Percentiles rank a stretch among this genome's conserved stretches.
These are phyloP conservation scores for Spiromastix sp. DNA, from an alignment of 2,329 filamentous ascomycete species.

Conservation along the genomic window DNA sequence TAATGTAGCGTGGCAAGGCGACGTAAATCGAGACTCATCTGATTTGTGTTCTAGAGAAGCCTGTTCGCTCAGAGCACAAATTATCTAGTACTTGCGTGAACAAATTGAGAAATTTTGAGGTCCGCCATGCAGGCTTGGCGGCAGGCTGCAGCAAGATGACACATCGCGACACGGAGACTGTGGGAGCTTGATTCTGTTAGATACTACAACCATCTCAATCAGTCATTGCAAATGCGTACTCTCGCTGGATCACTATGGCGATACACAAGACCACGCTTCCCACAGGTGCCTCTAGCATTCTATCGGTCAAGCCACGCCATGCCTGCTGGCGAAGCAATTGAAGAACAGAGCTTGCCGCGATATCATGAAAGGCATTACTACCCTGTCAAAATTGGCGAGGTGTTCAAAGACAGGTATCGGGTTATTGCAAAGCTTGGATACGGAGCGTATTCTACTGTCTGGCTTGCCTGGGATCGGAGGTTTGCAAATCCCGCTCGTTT, in stretches of 20 bases:
- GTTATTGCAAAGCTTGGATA: constrained; percentile 13
- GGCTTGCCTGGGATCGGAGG: constrained; percentile 9
- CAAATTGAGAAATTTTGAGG: too few species aligned
- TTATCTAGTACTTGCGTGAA: too few species aligned
- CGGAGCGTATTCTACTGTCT: constrained; percentile 12
- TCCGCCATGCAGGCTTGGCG: too few species aligned
- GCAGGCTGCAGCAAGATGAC: too few species aligned
- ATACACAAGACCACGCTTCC: constrained; percentile 5
- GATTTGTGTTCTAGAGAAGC: too few species aligned
- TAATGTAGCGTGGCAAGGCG: too few species aligned
- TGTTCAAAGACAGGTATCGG: constrained; percentile 8
- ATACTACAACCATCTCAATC: too few species aligned
- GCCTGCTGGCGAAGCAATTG: constrained; percentile 6
- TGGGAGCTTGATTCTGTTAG: too few species aligned
- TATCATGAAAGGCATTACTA: constrained; percentile 11
- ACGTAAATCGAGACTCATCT: too few species aligned
- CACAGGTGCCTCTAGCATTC: constrained; percentile 5
- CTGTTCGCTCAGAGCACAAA: too few species aligned
- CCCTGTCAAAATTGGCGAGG: constrained; percentile 11
- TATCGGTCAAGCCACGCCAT: constrained; percentile 7
- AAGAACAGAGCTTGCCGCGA: constrained; percentile 10
- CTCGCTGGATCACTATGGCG: constrained; percentile 3
- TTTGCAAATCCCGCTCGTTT: not conserved
- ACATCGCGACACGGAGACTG: too few species aligned
- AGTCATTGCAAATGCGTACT: constrained; percentile 6